These are phyloP conservation scores for Westerdykella ornata DNA, from an alignment of 2,329 filamentous ascomycete genomes.

Conservation along the genomic window DNA sequence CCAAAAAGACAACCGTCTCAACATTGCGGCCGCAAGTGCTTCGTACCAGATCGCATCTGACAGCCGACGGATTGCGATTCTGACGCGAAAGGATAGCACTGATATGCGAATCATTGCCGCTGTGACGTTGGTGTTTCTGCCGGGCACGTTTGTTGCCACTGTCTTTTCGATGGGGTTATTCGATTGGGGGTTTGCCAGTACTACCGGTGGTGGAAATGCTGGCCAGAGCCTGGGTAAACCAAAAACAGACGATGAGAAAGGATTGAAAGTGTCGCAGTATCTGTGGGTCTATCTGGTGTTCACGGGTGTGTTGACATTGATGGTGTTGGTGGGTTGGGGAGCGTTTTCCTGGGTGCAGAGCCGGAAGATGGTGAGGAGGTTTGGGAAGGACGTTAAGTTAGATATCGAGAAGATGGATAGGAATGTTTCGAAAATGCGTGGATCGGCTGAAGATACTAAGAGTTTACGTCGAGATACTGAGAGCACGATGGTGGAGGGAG, in stretches of 20 bases:
- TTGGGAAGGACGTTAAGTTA: slow-evolving; percentile 4
- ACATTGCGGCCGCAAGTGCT: slow-evolving; percentile 9
- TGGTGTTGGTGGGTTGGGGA: slow-evolving; percentile 12
- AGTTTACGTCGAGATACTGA: slow-evolving; percentile 3
- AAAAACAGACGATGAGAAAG: not conserved
- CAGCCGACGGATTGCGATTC: slow-evolving; percentile 10
- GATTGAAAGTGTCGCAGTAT: slow-evolving; percentile 8
- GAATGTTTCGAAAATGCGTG: too few relatives aligned
- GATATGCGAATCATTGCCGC: slow-evolving; percentile 19
- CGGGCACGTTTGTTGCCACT: slow-evolving; percentile 17
- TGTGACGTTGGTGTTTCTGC: slow-evolving; percentile 18
- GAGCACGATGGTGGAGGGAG: slow-evolving; percentile 7
- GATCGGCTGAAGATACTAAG: too few relatives aligned
- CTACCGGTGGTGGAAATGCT: slow-evolving; percentile 1
- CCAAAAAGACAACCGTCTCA: slow-evolving; percentile 17
- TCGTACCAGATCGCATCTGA: slow-evolving; percentile 12
- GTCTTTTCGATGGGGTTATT: slow-evolving; percentile 12
- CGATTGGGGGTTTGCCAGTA: slow-evolving; percentile 9
- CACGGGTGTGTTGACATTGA: slow-evolving; percentile 10
- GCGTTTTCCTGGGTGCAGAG: slow-evolving; percentile 12
- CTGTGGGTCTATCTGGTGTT: slow-evolving; percentile 16
- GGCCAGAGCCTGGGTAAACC: not conserved
- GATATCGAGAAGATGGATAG: slow-evolving; percentile 1
- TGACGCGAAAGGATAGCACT: slow-evolving; percentile 17
- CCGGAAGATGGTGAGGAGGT: slow-evolving; percentile 8